Evolutionary conservation across 768 basidiomycete genomes (phyloP), one percentile per base, ranked within the genome.

Genomic region (Hericium rajendrae): DNA sequence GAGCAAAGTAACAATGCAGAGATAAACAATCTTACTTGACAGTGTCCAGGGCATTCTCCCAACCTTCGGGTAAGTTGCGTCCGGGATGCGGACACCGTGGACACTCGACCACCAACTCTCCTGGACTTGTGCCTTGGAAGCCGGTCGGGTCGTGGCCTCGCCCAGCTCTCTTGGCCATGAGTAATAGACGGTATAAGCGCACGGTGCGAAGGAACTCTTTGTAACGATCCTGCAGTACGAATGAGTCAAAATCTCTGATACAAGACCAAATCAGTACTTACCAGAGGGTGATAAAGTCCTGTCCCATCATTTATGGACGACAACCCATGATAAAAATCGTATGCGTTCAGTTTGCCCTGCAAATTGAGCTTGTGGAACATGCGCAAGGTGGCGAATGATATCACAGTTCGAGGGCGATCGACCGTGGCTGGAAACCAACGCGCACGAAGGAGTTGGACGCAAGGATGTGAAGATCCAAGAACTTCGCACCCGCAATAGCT

Each of bases 11-110:
- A 22, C 20, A 12, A 48, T 10, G 51, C 10, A 18, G 12, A 48
- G 51, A 8, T 13, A 22, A 22, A 22, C 22, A 22, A 22, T 22
- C 39, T 40, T 40, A 40, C 39, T 40, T 40, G 39, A 40, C 16
- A 16, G 10, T 11, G 24, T 52, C 51, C 10, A 38, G 32, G 18
- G 26, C 51, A 41, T 51, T 46, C 41, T 40, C 40, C 59, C 52
- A 58, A 6, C 37, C 52, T 9, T 58, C 57, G 2, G 55, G 55
- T 13, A 59, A 20, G 24, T 59, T 59, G 4, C 18, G 37, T 18
- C 38, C 55, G 18, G 55, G 55, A 15, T 59, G 55, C 12, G 59
- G 59, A 46, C 59, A 59, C n/a, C 32, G 20, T 13, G 22, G 22
- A 22, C 22, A 22, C 22, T 22, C 22, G 22, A 22, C 22, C 22